Percentiles rank a stretch among this genome's conserved stretches.
Evolutionary conservation across 352 stramenopile genomes (phyloP).

Genomic region (Pythium biforme): DNA sequence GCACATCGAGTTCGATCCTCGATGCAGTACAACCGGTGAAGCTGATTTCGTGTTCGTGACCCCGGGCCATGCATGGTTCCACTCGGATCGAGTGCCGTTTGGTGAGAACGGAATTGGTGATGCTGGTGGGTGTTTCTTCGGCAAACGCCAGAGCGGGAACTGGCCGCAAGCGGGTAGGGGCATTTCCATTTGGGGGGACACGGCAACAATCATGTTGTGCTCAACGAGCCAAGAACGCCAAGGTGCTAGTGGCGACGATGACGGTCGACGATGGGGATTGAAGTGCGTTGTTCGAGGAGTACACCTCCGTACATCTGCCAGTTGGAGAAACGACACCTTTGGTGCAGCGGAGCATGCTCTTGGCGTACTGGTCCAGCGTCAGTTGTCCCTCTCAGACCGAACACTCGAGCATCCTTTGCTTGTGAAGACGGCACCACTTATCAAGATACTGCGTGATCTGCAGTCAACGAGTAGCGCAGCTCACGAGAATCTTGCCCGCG

Average conservation of each 20-base stretch:
- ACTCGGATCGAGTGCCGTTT: slow-evolving; percentile 56
- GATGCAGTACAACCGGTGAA: slow-evolving; percentile 54
- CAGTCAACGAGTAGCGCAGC: neutral
- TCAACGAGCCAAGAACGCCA: slow-evolving; percentile 55
- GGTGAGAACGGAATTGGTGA: slow-evolving; percentile 58
- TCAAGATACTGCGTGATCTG: neutral
- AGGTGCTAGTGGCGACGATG: slow-evolving; percentile 25
- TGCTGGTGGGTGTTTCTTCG: slow-evolving; percentile 68
- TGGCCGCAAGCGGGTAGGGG: slow-evolving; percentile 44
- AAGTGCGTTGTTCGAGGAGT: slow-evolving; percentile 57
- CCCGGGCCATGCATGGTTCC: slow-evolving; percentile 54
- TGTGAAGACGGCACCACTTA: neutral
- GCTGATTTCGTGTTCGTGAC: slow-evolving; percentile 70
- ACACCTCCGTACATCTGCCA: slow-evolving; percentile 6
- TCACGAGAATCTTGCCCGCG: neutral
- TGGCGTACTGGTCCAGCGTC: slow-evolving; percentile 17
- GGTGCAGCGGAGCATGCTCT: slow-evolving; percentile 38
- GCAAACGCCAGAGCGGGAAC: slow-evolving; percentile 45
- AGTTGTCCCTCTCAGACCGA: slow-evolving; percentile 7
- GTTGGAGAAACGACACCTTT: slow-evolving; percentile 37
- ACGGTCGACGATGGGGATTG: slow-evolving; percentile 59
- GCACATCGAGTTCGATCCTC: slow-evolving; percentile 69
- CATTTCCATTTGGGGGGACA: slow-evolving; percentile 60
- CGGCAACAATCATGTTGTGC: slow-evolving; percentile 65
- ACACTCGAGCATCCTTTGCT: slow-evolving; percentile 1